phyloP scores from a whole-genome alignment of 176 grass and related monocot species.

The Oryza punctata region DNA sequence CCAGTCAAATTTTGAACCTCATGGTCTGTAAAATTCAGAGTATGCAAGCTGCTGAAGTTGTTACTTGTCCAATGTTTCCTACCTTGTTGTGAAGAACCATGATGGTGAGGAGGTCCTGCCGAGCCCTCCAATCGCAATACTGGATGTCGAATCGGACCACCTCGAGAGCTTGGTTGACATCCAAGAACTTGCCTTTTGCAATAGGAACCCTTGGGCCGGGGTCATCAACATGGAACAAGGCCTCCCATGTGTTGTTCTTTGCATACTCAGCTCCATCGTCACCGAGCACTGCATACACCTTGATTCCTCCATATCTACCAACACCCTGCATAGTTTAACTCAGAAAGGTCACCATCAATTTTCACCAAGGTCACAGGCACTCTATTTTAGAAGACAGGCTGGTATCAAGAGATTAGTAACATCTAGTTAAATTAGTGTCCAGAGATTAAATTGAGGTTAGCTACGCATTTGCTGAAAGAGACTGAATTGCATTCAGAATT shows the following conservation, averaged over 20 bases:
- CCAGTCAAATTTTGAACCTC: background rate
- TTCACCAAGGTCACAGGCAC: background rate
- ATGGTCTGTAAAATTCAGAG: background rate
- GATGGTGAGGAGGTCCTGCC: slow-evolving; percentile 87
- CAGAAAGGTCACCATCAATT: background rate
- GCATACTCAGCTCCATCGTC: slow-evolving; percentile 54
- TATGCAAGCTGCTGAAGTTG: background rate
- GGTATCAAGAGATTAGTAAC: background rate
- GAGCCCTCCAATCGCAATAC: slow-evolving; percentile 93
- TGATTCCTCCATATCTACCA: slow-evolving; percentile 74
- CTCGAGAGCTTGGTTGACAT: slow-evolving; percentile 89
- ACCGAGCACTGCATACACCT: slow-evolving; percentile 73
- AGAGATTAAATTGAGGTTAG: background rate
- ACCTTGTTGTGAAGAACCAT: slow-evolving; percentile 97
- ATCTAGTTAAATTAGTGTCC: background rate
- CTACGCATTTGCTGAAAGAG: background rate
- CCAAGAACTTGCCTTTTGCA: slow-evolving; percentile 68
- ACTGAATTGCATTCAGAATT: background rate
- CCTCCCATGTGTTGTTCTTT: slow-evolving; percentile 61
- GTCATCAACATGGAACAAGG: slow-evolving; percentile 87
- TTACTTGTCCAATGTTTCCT: background rate
- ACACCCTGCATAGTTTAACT: slow-evolving; percentile 42
- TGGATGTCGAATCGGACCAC: slow-evolving; percentile 93
- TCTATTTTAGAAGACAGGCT: background rate
- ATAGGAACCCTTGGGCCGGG: slow-evolving; percentile 73